phyloP scores from a whole-genome alignment of 768 basidiomycete genomes.

The Lentinula detonsa region DNA sequence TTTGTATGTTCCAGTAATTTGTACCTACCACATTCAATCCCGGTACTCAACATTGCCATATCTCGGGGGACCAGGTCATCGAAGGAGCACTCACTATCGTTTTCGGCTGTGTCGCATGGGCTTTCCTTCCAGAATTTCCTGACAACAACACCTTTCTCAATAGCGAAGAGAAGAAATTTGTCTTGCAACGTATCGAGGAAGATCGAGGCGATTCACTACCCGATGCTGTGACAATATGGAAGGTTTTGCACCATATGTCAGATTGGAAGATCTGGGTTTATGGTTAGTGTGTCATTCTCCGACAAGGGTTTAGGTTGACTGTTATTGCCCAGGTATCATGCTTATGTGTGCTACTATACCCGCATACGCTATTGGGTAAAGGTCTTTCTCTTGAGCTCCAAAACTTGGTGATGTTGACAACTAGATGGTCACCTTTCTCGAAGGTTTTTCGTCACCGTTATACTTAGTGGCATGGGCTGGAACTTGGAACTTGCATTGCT shows the following conservation, averaged over 20 bases:
- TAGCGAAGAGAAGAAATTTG: conserved; percentile 33
- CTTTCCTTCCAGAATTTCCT: conserved; percentile 41
- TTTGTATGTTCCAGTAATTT: conserved; percentile 23
- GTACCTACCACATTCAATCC: not conserved
- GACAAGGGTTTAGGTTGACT: not conserved
- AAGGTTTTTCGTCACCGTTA: conserved; percentile 34
- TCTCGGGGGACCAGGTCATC: conserved; percentile 26
- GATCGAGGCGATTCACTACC: conserved; percentile 46
- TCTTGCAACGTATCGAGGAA: conserved; percentile 40
- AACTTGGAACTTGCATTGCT: conserved; percentile 36
- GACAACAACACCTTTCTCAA: conserved; percentile 41
- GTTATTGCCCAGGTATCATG: conserved; percentile 24
- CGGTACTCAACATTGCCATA: not conserved
- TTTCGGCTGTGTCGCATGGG: conserved; percentile 33
- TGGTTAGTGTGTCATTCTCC: conserved; percentile 21
- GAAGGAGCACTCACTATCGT: conserved; percentile 38
- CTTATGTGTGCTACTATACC: conserved; percentile 44
- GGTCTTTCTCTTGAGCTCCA: not conserved
- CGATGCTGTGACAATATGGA: conserved; percentile 30
- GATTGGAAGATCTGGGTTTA: conserved; percentile 46
- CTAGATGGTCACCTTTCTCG: not conserved
- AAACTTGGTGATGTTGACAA: not conserved
- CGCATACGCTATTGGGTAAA: conserved; percentile 43
- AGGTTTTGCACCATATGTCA: conserved; percentile 30
- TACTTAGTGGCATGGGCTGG: conserved; percentile 42